These are phyloP conservation scores for Rutstroemia sp. DNA, from an alignment of 2,329 filamentous ascomycete genomes.

Conservation along the genomic window DNA sequence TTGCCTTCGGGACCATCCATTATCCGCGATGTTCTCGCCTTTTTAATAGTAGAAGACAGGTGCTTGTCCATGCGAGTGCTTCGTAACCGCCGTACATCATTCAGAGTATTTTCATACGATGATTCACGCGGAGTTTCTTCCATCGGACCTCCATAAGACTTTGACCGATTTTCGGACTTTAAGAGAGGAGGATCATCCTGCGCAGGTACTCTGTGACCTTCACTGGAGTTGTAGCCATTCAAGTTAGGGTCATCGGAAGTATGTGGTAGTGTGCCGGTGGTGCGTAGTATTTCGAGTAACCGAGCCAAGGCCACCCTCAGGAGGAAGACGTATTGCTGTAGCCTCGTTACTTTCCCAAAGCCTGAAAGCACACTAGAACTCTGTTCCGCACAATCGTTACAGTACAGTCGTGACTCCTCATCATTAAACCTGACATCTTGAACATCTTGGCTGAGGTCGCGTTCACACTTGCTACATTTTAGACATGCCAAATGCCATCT, in stretches of 20 bases:
- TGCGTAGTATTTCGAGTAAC: conserved; percentile 78
- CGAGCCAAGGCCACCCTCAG: conserved; percentile 86
- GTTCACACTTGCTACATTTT: conserved; percentile 59
- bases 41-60: conserved; percentile 85
- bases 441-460: conserved; percentile 62
- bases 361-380: conserved; percentile 46
- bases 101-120: conserved; percentile 90
- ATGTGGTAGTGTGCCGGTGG: conserved; percentile 71
- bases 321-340: conserved; percentile 92
- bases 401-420: conserved; percentile 62
- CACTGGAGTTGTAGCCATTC: conserved; percentile 57
- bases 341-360: conserved; percentile 71
- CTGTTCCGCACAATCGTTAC: conserved; percentile 56
- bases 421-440: conserved; percentile 66
- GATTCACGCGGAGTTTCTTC: conserved; percentile 56
- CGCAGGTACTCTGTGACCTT: conserved; percentile 49
- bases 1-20: conserved; percentile 78
- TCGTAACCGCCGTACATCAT: conserved; percentile 83
- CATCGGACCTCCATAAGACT: conserved; percentile 60
- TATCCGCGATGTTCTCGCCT: conserved; percentile 82
- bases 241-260: conserved; percentile 65
- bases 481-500: conserved; percentile 83
- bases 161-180: conserved; percentile 62
- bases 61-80: conserved; percentile 94
- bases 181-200: conserved; percentile 47